Evolutionary conservation across 345 rosid species (phyloP), one percentile per base, ranked within the genome.

Genomic region (Eucalyptus victrix): DNA sequence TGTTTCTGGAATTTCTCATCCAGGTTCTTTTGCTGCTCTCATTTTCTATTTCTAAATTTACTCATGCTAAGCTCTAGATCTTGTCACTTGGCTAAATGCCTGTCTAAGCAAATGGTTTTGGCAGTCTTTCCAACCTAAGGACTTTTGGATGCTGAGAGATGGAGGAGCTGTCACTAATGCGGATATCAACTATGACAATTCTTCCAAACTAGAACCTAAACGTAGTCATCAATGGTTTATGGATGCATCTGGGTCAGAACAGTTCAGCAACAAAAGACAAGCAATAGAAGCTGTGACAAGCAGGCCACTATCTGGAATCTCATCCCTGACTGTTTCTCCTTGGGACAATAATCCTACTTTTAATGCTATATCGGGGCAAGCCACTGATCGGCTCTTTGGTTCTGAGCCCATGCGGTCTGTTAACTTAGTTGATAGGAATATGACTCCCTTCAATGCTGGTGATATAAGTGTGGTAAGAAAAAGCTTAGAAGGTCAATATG

Each of bases 181-280:
- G 87, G 95, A 94, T 86, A 93, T 92, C 62, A 89, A 26, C 86
- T 92, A 89, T 51, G 94, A 91, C 87, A 92, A 89, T 92, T 89
- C 94, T 65, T 56, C 94, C 87, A 91, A 92, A 90, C 67, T 88
- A 86, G 95, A 95, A 90, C 91, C 94, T 89, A 95, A 95, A 93
- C 95, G 94, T 44, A 83, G 92, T 49, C 93, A 94, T 92, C 94
- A 91, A 86, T 94, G 95, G 95, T 91, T 94, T 92, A 89, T 89
- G 91, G 95, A 94, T 91, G 88, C 90, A 54, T 30, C 90, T 50
- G 90, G 87, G 34, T 87, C 93, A 44, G 95, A 95, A 90, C 69
- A 76, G 44, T 92, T 93, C 87, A 88, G 93, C 94, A 93, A 92
- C 90, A 95, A 95, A 89, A 94, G 91, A 94, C 97, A 93, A 91